Evolutionary conservation across 805 yeast species (phyloP).

Genomic region (Saccharomycopsis sp.): DNA sequence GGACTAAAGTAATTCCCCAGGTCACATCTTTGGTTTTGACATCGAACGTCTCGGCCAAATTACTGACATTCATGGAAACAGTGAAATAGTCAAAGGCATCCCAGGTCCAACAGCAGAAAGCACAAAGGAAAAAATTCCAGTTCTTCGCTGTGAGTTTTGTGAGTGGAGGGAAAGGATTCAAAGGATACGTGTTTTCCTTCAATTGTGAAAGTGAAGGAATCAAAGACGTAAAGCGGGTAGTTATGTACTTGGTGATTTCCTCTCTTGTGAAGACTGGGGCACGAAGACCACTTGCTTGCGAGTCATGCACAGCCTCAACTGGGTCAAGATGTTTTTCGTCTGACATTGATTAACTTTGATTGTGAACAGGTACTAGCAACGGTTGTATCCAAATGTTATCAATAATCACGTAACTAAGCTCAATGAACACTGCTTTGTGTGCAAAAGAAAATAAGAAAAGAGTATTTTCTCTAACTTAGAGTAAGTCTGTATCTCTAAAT

Average conservation of each 20-base stretch:
- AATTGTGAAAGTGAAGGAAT: conserved; percentile 3
- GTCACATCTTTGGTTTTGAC: conserved; percentile 44
- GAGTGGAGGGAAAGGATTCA: conserved; percentile 41
- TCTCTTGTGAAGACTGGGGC: conserved; percentile 31
- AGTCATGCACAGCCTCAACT: not conserved
- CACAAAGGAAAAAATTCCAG: conserved; percentile 56
- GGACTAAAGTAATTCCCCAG: conserved; percentile 66
- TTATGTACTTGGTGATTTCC: conserved; percentile 1
- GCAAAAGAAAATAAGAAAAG: no score
- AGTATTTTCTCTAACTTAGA: no score
- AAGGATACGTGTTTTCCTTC: conserved; percentile 1
- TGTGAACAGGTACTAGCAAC: no score
- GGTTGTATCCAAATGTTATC: no score
- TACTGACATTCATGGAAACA: conserved; percentile 47
- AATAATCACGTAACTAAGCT: no score
- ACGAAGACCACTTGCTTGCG: conserved; percentile 24
- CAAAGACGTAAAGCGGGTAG: conserved; percentile 6
- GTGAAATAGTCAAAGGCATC: conserved; percentile 69
- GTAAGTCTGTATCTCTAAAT: no score
- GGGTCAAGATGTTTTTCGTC: not conserved
- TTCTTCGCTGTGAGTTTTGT: conserved; percentile 32
- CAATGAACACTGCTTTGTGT: no score
- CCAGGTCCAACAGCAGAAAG: conserved; percentile 62
- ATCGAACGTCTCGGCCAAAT: conserved; percentile 43
- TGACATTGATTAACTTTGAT: no score